phyloP scores from a whole-genome alignment of 768 basidiomycete genomes.

The Pseudohyphozyma bogoriensis region DNA sequence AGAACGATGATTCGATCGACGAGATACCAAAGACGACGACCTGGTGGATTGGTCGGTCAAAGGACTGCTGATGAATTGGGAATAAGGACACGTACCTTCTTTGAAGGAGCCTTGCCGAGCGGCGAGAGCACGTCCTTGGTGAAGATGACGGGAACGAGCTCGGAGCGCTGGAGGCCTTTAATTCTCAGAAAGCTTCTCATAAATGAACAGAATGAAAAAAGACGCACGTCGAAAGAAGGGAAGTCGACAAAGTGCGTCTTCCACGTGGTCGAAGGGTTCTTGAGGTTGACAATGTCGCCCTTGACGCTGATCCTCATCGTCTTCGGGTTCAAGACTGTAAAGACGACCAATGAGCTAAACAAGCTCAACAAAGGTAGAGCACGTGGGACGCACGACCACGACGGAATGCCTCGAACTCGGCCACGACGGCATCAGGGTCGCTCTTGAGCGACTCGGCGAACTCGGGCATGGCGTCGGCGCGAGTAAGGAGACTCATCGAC shows the following conservation, averaged over 20 bases:
- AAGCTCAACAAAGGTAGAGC: background rate
- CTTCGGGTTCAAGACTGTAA: conserved; percentile 65
- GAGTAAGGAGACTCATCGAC: conserved; percentile 51
- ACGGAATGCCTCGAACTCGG: conserved; percentile 65
- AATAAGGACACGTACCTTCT: conserved; percentile 47
- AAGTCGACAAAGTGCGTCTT: conserved; percentile 57
- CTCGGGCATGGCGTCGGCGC: conserved; percentile 68
- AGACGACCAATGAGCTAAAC: no score
- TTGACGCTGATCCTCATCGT: conserved; percentile 79
- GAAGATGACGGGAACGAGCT: conserved; percentile 58
- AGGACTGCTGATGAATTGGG: background rate
- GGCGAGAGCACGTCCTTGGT: conserved; percentile 59
- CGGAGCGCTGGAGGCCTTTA: conserved; percentile 30
- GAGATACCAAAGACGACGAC: conserved; percentile 79
- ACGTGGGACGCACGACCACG: conserved; percentile 47
- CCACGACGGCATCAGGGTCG: conserved; percentile 58
- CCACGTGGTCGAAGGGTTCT: conserved; percentile 65
- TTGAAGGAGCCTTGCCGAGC: conserved; percentile 61
- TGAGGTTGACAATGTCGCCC: conserved; percentile 66
- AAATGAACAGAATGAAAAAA: background rate
- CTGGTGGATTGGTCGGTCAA: conserved; percentile 40
- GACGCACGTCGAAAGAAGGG: conserved; percentile 45
- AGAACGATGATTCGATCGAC: conserved; percentile 88
- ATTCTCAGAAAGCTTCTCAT: background rate
- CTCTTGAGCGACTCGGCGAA: conserved; percentile 62